Conservation (phyloP, 1,139 yeast genomes). For the Pichia sp. region DNA sequence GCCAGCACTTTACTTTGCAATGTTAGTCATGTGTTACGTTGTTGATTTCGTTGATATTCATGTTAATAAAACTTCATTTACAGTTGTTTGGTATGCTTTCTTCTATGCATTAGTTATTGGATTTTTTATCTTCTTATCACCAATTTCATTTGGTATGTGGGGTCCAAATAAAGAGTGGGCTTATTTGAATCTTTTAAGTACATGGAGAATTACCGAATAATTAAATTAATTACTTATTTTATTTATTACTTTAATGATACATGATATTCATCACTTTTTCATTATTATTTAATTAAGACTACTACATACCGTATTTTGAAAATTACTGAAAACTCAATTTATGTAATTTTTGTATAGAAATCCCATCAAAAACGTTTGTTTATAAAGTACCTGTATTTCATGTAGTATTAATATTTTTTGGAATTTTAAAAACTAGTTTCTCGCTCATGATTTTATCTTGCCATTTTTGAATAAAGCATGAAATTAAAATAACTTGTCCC, state of each 20-base stretch:
- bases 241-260: no score
- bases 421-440: not conserved
- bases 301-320: not conserved
- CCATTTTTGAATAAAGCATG: not conserved
- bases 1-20: slow-evolving; percentile 94
- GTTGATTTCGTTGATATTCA: slow-evolving; percentile 56
- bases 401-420: not conserved
- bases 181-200: slow-evolving; percentile 65
- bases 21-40: slow-evolving; percentile 70
- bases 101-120: slow-evolving; percentile 57
- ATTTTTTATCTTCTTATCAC: slow-evolving; percentile 66
- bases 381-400: not conserved
- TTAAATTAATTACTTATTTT: not conserved
- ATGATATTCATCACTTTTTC: not conserved
- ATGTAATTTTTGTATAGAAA: not conserved
- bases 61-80: slow-evolving; percentile 32
- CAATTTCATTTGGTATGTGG: slow-evolving; percentile 84
- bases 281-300: not conserved
- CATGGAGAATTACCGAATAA: slow-evolving; percentile 55
- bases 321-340: not conserved
- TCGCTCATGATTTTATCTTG: not conserved
- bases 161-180: slow-evolving; percentile 66
- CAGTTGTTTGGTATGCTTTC: slow-evolving; percentile 35
- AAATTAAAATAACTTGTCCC: not conserved
- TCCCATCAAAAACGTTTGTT: not conserved